These are phyloP conservation scores for Sporothrix schenckii DNA, from an alignment of 2,329 filamentous ascomycete species.

Conservation along the genomic window DNA sequence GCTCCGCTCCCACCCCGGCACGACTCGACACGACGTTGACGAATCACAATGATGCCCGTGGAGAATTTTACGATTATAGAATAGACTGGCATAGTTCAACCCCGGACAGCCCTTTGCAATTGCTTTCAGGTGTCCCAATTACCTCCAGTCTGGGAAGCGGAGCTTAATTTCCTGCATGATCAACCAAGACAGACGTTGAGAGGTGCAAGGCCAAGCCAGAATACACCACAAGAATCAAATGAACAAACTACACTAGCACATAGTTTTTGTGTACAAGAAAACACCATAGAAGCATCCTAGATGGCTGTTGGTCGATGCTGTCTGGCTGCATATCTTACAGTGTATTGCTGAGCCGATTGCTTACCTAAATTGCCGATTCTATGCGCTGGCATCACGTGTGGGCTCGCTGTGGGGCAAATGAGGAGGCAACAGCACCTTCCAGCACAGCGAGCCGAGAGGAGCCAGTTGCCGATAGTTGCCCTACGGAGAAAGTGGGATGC, in stretches of 20 bases:
- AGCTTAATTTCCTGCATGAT: no score
- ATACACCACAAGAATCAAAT: no score
- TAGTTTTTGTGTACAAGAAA: no score
- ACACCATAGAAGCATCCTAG: background rate
- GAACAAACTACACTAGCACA: no score
- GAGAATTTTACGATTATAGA: background rate
- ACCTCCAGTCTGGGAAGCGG: no score
- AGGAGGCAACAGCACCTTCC: background rate
- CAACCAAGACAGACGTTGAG: no score
- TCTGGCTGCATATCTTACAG: background rate
- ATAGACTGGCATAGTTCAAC: background rate
- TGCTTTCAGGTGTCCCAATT: background rate
- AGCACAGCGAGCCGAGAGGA: background rate
- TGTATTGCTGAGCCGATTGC: background rate
- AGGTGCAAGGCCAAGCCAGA: no score
- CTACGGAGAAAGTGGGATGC: conserved; percentile 15
- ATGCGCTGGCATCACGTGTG: conserved; percentile 31
- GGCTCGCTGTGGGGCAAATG: conserved; percentile 23
- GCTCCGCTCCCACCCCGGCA: no score
- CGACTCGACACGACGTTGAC: background rate
- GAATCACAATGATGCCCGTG: background rate
- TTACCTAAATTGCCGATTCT: conserved; percentile 25
- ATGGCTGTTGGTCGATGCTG: background rate
- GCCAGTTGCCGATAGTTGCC: conserved; percentile 8
- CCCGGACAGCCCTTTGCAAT: background rate